Conservation (phyloP, 495 filamentous ascomycete genomes). For the Amphirosellinia nigrospora region DNA sequence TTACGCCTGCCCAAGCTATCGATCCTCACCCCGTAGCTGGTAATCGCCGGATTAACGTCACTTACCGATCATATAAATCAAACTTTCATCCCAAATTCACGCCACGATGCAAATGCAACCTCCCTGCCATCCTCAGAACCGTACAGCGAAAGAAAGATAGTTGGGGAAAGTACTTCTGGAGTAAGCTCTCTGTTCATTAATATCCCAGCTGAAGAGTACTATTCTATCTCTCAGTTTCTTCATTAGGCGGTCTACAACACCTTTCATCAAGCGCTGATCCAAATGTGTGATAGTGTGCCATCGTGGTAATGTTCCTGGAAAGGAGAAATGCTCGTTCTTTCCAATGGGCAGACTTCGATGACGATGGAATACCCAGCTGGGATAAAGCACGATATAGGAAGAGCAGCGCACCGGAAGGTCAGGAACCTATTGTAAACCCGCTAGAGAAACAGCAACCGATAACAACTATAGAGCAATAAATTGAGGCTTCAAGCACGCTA, state of each 20-base stretch:
- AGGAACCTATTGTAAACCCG: not conserved
- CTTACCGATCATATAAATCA: too few relatives aligned
- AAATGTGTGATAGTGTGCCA: conserved; percentile 64
- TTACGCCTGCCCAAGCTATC: conserved; percentile 73
- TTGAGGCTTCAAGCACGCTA: not conserved
- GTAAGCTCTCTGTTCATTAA: conserved; percentile 3
- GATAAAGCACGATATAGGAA: conserved; percentile 39
- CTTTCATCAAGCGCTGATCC: not conserved
- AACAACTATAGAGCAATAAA: not conserved
- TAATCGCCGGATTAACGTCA: conserved; percentile 75
- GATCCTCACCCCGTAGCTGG: conserved; percentile 83
- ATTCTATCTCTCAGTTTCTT: not conserved
- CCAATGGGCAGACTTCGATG: conserved; percentile 87
- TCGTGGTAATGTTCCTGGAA: conserved; percentile 74
- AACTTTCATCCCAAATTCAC: conserved; percentile 74
- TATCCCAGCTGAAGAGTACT: not conserved
- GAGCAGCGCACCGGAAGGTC: not conserved
- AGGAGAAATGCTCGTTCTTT: conserved; percentile 84
- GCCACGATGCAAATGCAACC: conserved; percentile 67
- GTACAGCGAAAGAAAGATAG: conserved; percentile 78
- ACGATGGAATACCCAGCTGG: conserved; percentile 82
- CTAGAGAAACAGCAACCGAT: not conserved
- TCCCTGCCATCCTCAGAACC: conserved; percentile 76
- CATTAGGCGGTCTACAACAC: not conserved
- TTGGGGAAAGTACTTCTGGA: conserved; percentile 88